A percentile compares a stretch with the other conserved stretches of the same genome.
Conservation (phyloP, 1,284 basidiomycete genomes). For the Ustilago hordei region DNA sequence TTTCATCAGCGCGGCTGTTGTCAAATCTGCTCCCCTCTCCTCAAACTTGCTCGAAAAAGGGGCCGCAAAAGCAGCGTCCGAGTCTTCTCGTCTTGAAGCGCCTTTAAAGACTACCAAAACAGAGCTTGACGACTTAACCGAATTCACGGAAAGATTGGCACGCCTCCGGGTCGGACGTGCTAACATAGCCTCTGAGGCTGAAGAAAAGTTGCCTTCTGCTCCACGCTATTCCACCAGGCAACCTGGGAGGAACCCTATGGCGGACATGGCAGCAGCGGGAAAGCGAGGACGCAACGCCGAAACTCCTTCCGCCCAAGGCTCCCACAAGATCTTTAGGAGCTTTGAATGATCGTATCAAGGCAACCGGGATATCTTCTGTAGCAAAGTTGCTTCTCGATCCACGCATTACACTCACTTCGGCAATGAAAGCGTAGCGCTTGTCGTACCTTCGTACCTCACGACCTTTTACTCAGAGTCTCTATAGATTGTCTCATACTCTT, state of each 20-base stretch:
- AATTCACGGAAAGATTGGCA: rapidly evolving
- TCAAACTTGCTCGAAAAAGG: neutral
- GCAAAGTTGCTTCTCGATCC: too few species aligned
- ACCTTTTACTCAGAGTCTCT: too few species aligned
- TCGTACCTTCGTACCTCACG: too few species aligned
- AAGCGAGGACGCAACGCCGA: neutral
- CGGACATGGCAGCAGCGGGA: neutral
- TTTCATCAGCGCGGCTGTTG: neutral
- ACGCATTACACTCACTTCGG: too few species aligned
- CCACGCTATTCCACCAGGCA: neutral
- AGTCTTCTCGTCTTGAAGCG: too few species aligned
- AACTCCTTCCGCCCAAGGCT: neutral
- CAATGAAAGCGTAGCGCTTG: too few species aligned
- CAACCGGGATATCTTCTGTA: too few species aligned
- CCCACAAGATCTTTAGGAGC: neutral
- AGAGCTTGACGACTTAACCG: neutral
- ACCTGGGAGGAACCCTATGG: too few species aligned
- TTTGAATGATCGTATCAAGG: too few species aligned
- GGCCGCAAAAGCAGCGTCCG: neutral
- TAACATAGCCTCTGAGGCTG: neutral
- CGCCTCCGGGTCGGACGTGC: neutral
- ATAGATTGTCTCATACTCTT: too few species aligned
- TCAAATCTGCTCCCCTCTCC: neutral
- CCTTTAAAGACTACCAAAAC: neutral
- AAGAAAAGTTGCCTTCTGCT: neutral